phyloP scores from a whole-genome alignment of 2,329 filamentous ascomycete genomes.

The Fusarium nisikadoi region DNA sequence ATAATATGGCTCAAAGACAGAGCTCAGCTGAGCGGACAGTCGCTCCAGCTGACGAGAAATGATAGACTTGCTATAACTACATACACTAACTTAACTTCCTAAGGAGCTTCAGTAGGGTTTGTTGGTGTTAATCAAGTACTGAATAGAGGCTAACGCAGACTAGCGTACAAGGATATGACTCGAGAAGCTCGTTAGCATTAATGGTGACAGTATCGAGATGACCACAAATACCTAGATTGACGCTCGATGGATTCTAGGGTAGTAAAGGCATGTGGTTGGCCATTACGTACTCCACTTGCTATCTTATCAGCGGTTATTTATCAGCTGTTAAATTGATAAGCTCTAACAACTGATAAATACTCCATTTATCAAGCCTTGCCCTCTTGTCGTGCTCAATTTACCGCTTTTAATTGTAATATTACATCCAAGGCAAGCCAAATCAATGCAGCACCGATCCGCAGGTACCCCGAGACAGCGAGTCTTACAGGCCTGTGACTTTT shows the following conservation, averaged over 20 bases:
- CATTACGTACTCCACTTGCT: not conserved
- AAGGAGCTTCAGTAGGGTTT: not conserved
- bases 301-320: not conserved
- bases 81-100: not conserved
- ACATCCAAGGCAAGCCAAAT: not conserved
- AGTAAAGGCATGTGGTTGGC: not conserved
- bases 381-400: not conserved
- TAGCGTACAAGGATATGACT: not conserved
- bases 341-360: not conserved
- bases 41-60: not conserved
- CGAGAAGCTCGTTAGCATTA: too few relatives aligned
- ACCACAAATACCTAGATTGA: too few relatives aligned
- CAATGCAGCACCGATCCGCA: not conserved
- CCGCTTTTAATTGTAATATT: not conserved
- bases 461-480: not conserved
- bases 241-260: not conserved
- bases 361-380: too few relatives aligned
- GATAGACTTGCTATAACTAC: not conserved
- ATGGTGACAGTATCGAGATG: too few relatives aligned
- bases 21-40: not conserved
- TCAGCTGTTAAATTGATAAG: slow-evolving; percentile 5
- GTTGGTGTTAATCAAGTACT: not conserved
- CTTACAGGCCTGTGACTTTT: not conserved
- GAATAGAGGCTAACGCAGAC: not conserved
- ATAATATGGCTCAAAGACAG: not conserved